phyloP scores from a whole-genome alignment of 2,329 filamentous ascomycete species.

The Emmonsia crescens region DNA sequence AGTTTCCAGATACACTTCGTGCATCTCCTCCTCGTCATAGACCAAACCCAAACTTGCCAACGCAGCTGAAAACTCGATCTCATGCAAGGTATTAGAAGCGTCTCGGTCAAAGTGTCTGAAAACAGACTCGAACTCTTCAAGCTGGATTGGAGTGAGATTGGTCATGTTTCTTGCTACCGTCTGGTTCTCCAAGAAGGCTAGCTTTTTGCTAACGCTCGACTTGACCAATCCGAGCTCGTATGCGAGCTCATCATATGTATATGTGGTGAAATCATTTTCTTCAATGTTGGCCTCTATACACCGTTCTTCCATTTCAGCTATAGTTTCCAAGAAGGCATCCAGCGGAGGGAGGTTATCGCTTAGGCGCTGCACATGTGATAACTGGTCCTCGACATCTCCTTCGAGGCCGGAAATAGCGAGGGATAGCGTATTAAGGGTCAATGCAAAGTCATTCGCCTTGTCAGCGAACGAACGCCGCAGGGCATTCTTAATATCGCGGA shows the following conservation, averaged over 20 bases:
- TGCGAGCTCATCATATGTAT: constrained; percentile 89
- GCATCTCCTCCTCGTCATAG: constrained; percentile 97
- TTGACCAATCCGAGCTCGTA: constrained; percentile 91
- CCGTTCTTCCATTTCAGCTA: constrained; percentile 73
- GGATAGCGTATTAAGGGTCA: constrained; percentile 89
- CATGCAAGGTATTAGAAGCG: constrained; percentile 75
- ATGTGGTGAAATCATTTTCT: constrained; percentile 99
- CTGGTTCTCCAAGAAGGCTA: constrained; percentile 94
- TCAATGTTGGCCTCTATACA: constrained; percentile 96
- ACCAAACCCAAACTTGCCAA: constrained; percentile 90
- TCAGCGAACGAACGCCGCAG: constrained; percentile 88
- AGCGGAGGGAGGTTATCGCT: constrained; percentile 77
- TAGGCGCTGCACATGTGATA: constrained; percentile 74
- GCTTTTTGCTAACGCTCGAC: constrained; percentile 87
- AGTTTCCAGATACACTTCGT: constrained; percentile 84
- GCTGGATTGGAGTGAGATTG: constrained; percentile 92
- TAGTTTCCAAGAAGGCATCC: constrained; percentile 82
- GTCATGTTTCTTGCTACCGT: constrained; percentile 98
- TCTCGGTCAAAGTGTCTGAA: constrained; percentile 97
- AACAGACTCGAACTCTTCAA: constrained; percentile 97
- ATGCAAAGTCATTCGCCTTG: constrained; percentile 95
- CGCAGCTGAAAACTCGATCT: constrained; percentile 92
- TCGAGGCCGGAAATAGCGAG: constrained; percentile 93
- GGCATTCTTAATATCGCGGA: constrained; percentile 95
- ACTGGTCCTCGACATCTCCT: constrained; percentile 90